phyloP scores from a whole-genome alignment of 371 early-diverging fungal genomes.

The Amoeboaphelidium protococcarum region DNA sequence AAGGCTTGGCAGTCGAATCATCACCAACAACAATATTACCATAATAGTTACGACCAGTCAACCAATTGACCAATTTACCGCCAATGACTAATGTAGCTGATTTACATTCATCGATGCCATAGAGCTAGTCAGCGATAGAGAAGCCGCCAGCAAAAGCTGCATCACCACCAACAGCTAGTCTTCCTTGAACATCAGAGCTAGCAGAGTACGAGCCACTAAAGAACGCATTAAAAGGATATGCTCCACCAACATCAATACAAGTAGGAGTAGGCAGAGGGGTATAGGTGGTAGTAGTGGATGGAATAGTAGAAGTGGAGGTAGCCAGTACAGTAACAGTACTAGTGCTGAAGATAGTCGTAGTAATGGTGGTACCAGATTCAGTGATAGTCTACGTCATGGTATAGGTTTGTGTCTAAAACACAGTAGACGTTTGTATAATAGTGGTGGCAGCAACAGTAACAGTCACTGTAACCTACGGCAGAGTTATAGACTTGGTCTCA shows the following conservation, averaged over 20 bases:
- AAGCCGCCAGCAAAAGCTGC: neutral
- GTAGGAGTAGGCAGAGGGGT: neutral
- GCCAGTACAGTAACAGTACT: neutral
- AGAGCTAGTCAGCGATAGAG: neutral
- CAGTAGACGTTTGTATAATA: neutral
- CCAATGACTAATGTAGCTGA: neutral
- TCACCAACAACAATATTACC: neutral
- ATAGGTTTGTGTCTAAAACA: neutral
- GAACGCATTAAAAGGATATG: neutral
- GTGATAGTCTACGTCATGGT: neutral
- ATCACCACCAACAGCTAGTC: neutral
- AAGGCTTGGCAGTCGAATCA: neutral
- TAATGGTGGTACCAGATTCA: neutral
- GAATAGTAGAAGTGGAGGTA: neutral
- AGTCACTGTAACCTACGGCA: neutral
- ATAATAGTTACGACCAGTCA: neutral
- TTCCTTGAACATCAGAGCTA: conserved; percentile 1
- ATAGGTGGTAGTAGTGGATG: neutral
- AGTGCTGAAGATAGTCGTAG: neutral
- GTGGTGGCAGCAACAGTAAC: neutral
- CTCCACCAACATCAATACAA: neutral
- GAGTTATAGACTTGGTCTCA: neutral
- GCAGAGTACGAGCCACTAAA: neutral
- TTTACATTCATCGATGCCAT: neutral
- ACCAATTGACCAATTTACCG: neutral